Evolutionary conservation across 2,329 filamentous ascomycete species (phyloP).

Genomic region (Acephala macrosclerotiorum): DNA sequence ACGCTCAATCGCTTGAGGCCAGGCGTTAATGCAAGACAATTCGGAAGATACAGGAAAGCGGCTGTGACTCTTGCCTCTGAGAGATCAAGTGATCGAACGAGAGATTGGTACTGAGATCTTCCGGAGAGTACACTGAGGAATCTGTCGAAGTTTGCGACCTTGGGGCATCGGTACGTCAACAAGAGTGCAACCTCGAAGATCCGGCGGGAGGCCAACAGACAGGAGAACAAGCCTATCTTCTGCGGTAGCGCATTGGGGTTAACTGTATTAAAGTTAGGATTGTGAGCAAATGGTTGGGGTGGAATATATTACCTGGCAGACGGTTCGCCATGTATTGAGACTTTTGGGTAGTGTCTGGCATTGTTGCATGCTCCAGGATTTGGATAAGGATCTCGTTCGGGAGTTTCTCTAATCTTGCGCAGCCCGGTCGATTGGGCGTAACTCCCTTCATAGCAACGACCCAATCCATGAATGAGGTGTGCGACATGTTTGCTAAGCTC

Average conservation of each 20-base stretch:
- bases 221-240: too few species aligned
- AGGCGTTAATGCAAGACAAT: too few species aligned
- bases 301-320: constrained; percentile 2
- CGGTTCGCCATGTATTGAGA: neutral
- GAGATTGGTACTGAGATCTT: too few species aligned
- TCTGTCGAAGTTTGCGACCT: too few species aligned
- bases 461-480: constrained; percentile 18
- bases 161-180: too few species aligned
- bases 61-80: too few species aligned
- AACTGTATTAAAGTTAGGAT: neutral
- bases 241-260: neutral
- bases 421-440: constrained; percentile 10
- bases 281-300: neutral
- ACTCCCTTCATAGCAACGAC: constrained; percentile 5
- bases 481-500: constrained; percentile 10
- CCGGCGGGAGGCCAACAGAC: too few species aligned
- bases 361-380: constrained; percentile 15
- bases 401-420: constrained; percentile 23
- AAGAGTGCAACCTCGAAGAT: too few species aligned
- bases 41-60: too few species aligned
- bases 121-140: too few species aligned
- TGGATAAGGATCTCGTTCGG: constrained; percentile 20
- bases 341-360: neutral
- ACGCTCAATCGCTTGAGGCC: too few species aligned
- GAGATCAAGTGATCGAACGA: too few species aligned